Percentiles rank a stretch among this genome's conserved stretches.
Conservation (phyloP, 495 filamentous ascomycete genomes). For the Podospora tetraspora region DNA sequence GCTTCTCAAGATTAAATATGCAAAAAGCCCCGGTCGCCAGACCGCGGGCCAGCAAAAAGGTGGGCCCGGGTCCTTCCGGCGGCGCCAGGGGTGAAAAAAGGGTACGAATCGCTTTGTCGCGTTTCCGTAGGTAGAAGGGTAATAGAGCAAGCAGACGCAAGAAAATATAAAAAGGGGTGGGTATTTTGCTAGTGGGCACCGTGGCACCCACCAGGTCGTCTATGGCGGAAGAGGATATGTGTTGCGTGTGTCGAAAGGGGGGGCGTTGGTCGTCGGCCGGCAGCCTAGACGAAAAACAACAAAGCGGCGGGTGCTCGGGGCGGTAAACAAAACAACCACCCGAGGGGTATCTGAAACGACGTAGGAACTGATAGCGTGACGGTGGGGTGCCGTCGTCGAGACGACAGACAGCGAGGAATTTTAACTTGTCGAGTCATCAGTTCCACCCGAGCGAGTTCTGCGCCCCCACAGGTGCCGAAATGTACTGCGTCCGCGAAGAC, state of each 20-base stretch:
- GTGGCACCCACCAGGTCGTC: not conserved
- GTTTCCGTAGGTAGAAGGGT: conserved; percentile 12
- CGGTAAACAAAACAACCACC: conserved; percentile 22
- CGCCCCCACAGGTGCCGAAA: conserved; percentile 83
- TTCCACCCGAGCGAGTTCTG: conserved; percentile 99
- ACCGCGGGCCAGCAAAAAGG: conserved; percentile 39
- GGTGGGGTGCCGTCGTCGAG: conserved; percentile 14
- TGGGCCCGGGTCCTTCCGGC: conserved; percentile 28
- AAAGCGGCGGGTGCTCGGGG: conserved; percentile 6
- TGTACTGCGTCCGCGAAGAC: conserved; percentile 65
- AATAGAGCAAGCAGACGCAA: conserved; percentile 9
- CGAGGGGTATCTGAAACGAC: conserved; percentile 48
- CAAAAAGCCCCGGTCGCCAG: conserved; percentile 34
- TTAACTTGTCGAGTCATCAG: conserved; percentile 46
- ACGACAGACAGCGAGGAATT: conserved; percentile 20
- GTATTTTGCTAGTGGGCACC: not conserved
- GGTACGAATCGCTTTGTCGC: conserved; percentile 20
- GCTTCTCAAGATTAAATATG: conserved; percentile 32
- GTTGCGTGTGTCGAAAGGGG: conserved; percentile 1
- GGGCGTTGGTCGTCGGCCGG: conserved; percentile 1
- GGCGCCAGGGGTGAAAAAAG: conserved; percentile 28
- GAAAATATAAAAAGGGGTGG: conserved; percentile 4
- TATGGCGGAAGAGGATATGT: not conserved
- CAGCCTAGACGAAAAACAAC: conserved; percentile 13
- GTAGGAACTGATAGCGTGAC: conserved; percentile 28